Conservation (phyloP, 495 filamentous ascomycete species). For the Tuber brumale region DNA sequence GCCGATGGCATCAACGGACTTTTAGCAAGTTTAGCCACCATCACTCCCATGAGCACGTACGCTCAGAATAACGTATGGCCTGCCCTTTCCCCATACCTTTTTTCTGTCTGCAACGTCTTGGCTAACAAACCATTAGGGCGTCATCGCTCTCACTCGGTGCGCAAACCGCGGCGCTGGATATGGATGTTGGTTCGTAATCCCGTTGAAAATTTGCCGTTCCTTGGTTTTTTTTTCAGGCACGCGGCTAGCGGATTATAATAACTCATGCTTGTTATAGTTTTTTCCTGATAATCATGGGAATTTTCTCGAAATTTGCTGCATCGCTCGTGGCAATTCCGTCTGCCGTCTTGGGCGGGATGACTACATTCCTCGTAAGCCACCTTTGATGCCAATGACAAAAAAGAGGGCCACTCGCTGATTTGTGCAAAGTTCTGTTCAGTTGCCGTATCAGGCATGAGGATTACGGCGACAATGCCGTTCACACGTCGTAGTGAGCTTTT, state of each 20-base stretch:
- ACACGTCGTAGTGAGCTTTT: conserved; percentile 57
- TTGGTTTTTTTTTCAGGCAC: not conserved
- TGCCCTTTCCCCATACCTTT: not conserved
- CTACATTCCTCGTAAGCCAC: conserved; percentile 60
- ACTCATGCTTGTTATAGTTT: conserved; percentile 52
- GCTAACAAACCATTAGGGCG: conserved; percentile 46
- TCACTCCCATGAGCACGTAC: conserved; percentile 71
- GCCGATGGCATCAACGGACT: conserved; percentile 80
- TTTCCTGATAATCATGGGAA: conserved; percentile 72
- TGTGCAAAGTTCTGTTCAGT: conserved; percentile 60
- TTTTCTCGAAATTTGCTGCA: conserved; percentile 91
- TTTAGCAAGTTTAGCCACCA: conserved; percentile 73
- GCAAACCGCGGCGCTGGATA: conserved; percentile 85
- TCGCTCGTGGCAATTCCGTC: conserved; percentile 74
- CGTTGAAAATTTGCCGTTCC: not conserved
- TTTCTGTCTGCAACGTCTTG: not conserved
- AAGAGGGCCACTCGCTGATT: not conserved
- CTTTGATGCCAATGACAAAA: not conserved
- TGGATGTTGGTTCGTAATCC: conserved; percentile 48
- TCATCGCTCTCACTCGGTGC: conserved; percentile 82
- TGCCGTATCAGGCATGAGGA: conserved; percentile 76
- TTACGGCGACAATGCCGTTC: conserved; percentile 71
- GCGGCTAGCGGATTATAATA: not conserved
- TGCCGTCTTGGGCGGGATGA: conserved; percentile 84
- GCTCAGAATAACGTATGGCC: conserved; percentile 69